Evolutionary conservation across 2,329 filamentous ascomycete species (phyloP).

Genomic region (Penicillium sp.): DNA sequence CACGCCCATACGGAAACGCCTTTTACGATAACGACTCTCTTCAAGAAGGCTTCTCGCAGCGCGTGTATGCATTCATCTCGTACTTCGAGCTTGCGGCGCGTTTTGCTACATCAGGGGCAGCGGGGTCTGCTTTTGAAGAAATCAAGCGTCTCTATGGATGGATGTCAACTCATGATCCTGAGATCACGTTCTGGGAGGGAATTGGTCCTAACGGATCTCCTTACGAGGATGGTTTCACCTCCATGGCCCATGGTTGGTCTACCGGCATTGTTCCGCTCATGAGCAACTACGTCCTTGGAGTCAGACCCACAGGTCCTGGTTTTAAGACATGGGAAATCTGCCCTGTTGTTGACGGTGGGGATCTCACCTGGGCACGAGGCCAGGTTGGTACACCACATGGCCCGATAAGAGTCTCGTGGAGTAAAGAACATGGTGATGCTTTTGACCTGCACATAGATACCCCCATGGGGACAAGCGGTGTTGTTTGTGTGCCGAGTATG

Average conservation of each 20-base stretch:
- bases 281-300: constrained; percentile 53
- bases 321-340: constrained; percentile 49
- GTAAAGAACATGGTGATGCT: constrained; percentile 11
- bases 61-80: constrained; percentile 58
- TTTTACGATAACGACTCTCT: constrained; percentile 56
- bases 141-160: constrained; percentile 55
- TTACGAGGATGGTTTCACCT: constrained; percentile 55
- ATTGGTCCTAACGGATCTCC: constrained; percentile 49
- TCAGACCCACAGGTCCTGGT: constrained; percentile 50
- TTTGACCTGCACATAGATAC: constrained; percentile 6
- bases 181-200: constrained; percentile 57
- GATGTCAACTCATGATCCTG: constrained; percentile 55
- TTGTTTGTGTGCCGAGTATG: constrained; percentile 10
- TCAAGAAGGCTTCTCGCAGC: constrained; percentile 43
- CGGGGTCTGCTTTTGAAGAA: constrained; percentile 49
- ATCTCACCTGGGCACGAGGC: constrained; percentile 50
- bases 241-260: constrained; percentile 57
- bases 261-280: constrained; percentile 56
- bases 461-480: constrained; percentile 7
- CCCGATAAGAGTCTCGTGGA: constrained; percentile 47
- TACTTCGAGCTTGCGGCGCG: constrained; percentile 59
- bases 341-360: constrained; percentile 34
- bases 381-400: constrained; percentile 50
- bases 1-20: constrained; percentile 53
- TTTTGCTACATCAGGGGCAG: constrained; percentile 42